Percentiles rank a stretch among this genome's conserved stretches.
Conservation (phyloP, 148 eudicot genomes). For the Chenopodium album region DNA sequence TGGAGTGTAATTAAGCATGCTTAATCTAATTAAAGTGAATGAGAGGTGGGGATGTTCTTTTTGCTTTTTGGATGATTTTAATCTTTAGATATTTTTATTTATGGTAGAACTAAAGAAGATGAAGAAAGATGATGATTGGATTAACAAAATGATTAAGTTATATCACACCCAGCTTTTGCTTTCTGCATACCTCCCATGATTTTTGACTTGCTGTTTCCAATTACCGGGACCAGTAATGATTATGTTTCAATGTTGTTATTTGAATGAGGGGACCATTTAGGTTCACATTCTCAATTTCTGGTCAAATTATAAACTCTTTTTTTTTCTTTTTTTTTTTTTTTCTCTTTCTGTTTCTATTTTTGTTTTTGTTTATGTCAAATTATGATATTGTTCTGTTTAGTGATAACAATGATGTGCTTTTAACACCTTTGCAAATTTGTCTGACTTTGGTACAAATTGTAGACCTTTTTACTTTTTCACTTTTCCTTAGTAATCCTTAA, state of each 20-base stretch:
- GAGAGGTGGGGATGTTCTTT: slow-evolving; percentile 3
- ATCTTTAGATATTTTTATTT: neutral
- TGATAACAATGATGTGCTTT: neutral
- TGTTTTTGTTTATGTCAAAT: neutral
- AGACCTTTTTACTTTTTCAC: neutral
- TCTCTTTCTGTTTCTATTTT: too few relatives aligned
- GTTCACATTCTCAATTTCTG: neutral
- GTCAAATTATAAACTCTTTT: neutral
- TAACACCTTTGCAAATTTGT: too few relatives aligned
- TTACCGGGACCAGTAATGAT: slow-evolving; percentile 29
- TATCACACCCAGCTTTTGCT: slow-evolving; percentile 29
- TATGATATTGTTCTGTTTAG: slow-evolving; percentile 7
- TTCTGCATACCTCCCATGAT: slow-evolving; percentile 22
- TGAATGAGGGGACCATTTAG: slow-evolving; percentile 14
- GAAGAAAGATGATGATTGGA: neutral
- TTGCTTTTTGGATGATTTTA: slow-evolving; percentile 17
- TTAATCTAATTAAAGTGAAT: slow-evolving; percentile 20
- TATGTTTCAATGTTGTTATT: slow-evolving; percentile 11
- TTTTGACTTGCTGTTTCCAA: slow-evolving; percentile 29
- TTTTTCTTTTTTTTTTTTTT: too few relatives aligned
- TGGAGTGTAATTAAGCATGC: neutral
- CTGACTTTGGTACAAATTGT: neutral
- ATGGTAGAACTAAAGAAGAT: neutral
- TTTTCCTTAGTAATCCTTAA: neutral
- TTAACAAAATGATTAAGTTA: slow-evolving; percentile 4